Percentiles rank a stretch among this genome's conserved stretches.
These are phyloP conservation scores for Mitragyna speciosa DNA, from an alignment of 257 asterid species.

Conservation along the genomic window DNA sequence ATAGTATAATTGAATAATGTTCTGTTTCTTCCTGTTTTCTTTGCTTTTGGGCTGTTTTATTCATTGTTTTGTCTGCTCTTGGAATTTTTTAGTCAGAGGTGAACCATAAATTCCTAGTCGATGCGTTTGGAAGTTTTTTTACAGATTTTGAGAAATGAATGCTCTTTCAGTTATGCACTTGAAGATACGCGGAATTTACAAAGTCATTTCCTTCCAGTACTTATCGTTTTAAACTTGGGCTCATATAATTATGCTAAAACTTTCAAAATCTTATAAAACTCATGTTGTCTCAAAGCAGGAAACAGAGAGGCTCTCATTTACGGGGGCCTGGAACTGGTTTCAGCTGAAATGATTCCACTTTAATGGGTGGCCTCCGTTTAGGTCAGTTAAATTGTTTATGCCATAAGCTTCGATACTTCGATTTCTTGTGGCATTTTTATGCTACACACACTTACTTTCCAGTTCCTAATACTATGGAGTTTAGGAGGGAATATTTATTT, in stretches of 20 bases:
- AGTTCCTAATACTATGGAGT: slow-evolving; percentile 30
- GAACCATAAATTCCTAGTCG: slow-evolving; percentile 36
- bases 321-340: slow-evolving; percentile 95
- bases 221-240: slow-evolving; percentile 57
- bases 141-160: slow-evolving; percentile 40
- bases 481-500: slow-evolving; percentile 32
- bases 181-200: slow-evolving; percentile 48
- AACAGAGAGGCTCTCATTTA: slow-evolving; percentile 88
- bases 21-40: slow-evolving; percentile 13
- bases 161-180: slow-evolving; percentile 40
- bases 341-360: slow-evolving; percentile 91
- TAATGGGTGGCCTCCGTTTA: slow-evolving; percentile 78
- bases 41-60: slow-evolving; percentile 15
- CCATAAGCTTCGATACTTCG: slow-evolving; percentile 45
- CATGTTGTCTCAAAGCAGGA: slow-evolving; percentile 92
- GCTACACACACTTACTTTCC: slow-evolving; percentile 57
- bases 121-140: slow-evolving; percentile 39
- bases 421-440: slow-evolving; percentile 65
- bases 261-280: slow-evolving; percentile 66
- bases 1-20: not conserved
- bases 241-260: slow-evolving; percentile 43
- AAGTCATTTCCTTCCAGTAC: slow-evolving; percentile 63
- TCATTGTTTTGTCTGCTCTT: slow-evolving; percentile 26
- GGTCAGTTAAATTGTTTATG: slow-evolving; percentile 84
- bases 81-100: slow-evolving; percentile 25